Conservation (phyloP, 73 alveolate species). For the Paramecium sexaurelia region DNA sequence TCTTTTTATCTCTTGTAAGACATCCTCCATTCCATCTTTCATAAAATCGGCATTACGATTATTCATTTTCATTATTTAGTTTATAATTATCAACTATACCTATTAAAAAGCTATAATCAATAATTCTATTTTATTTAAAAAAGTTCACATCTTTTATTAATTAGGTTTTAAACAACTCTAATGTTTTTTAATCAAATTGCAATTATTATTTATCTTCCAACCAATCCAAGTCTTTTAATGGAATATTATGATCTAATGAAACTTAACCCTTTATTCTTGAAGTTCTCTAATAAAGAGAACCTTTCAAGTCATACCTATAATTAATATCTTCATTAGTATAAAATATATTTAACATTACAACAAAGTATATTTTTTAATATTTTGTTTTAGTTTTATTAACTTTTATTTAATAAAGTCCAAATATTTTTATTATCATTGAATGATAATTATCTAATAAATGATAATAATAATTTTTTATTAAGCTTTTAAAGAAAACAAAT, state of each 20-base stretch:
- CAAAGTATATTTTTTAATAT: slow-evolving; percentile 41
- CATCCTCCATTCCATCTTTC: slow-evolving; percentile 85
- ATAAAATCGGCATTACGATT: slow-evolving; percentile 38
- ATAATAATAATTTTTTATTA: slow-evolving; percentile 72
- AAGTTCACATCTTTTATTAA: slow-evolving; percentile 82
- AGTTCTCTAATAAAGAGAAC: slow-evolving; percentile 62
- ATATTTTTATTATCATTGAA: slow-evolving; percentile 79
- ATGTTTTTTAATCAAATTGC: slow-evolving; percentile 71
- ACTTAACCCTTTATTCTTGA: slow-evolving; percentile 64
- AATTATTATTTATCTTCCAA: slow-evolving; percentile 74
- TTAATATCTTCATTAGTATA: slow-evolving; percentile 85
- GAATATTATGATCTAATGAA: slow-evolving; percentile 76
- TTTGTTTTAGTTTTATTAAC: slow-evolving; percentile 56
- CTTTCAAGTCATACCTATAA: slow-evolving; percentile 58
- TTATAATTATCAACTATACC: slow-evolving; percentile 71
- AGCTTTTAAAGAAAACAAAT: slow-evolving; percentile 69
- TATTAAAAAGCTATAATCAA: slow-evolving; percentile 89
- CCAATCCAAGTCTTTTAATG: slow-evolving; percentile 92
- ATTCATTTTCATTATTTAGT: not conserved
- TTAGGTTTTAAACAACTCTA: slow-evolving; percentile 74
- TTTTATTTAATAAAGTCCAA: slow-evolving; percentile 84
- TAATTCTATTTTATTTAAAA: slow-evolving; percentile 77
- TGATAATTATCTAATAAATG: slow-evolving; percentile 84
- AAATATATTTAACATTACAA: slow-evolving; percentile 88
- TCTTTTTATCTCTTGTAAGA: slow-evolving; percentile 69